Percentiles rank a stretch among this genome's conserved stretches.
Conservation (phyloP, 257 asterid species). For the Vinca minor region DNA sequence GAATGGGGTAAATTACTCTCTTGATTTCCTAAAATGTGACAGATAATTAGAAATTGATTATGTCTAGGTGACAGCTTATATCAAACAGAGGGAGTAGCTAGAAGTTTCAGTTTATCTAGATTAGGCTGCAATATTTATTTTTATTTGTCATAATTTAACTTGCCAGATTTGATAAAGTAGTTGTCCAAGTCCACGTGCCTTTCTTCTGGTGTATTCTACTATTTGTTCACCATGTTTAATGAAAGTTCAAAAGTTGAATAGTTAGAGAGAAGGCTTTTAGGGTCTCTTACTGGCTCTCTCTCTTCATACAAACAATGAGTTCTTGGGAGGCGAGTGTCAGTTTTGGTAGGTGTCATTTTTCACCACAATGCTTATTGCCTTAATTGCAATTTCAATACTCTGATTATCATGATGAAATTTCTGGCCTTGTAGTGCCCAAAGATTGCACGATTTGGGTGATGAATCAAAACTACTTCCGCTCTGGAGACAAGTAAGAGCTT, state of each 20-base stretch:
- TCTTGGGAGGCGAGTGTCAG: not conserved
- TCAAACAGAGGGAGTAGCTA: not conserved
- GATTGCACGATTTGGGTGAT: conserved; percentile 78
- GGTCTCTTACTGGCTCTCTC: not conserved
- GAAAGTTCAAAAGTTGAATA: not conserved
- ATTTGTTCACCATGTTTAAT: not conserved
- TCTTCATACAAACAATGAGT: no score
- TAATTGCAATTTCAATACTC: not conserved
- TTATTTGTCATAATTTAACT: not conserved
- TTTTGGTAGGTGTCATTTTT: not conserved
- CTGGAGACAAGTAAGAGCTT: conserved; percentile 82
- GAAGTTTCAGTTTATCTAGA: no score
- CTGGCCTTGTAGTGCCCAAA: conserved; percentile 52
- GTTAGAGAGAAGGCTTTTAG: not conserved
- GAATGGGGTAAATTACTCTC: no score
- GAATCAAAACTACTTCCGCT: conserved; percentile 90
- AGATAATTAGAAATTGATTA: no score
- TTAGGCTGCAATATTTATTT: no score
- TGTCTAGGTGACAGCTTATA: no score
- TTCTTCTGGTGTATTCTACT: not conserved
- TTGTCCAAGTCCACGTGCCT: not conserved
- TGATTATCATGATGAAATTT: conserved; percentile 1
- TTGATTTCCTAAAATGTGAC: no score
- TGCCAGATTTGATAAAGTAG: not conserved
- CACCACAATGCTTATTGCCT: not conserved